phyloP scores from a whole-genome alignment of 257 asterid genomes.

The Nicotiana otophora region DNA sequence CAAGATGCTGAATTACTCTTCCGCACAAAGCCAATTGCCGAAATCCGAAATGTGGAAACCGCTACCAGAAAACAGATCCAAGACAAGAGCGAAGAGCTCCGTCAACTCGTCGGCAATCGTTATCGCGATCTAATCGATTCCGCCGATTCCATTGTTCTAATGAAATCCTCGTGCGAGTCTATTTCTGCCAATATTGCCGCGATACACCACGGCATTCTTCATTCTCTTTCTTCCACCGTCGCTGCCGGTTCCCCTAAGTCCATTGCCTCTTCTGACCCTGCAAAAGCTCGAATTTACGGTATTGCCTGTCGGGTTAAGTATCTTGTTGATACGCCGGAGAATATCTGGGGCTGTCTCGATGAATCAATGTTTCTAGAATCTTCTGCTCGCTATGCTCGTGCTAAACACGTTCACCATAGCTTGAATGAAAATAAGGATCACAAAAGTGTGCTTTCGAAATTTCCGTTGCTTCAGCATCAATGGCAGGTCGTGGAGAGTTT shows the following conservation, averaged over 20 bases:
- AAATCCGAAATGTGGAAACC: constrained; percentile 80
- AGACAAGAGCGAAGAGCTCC: constrained; percentile 91
- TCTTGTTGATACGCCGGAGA: constrained; percentile 96
- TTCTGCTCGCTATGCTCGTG: constrained; percentile 84
- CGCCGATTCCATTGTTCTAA: constrained; percentile 84
- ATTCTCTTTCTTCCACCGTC: constrained; percentile 60
- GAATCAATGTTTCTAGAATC: constrained; percentile 91
- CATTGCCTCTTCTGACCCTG: constrained; percentile 35
- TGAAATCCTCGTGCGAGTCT: constrained; percentile 86
- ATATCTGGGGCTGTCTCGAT: constrained; percentile 97
- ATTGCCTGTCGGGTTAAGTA: constrained; percentile 96
- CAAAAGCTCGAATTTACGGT: constrained; percentile 61
- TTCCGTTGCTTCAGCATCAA: constrained; percentile 95
- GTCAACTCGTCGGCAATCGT: constrained; percentile 87
- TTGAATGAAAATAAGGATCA: constrained; percentile 43
- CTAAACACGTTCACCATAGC: constrained; percentile 73
- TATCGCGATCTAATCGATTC: constrained; percentile 98
- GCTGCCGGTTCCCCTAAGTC: constrained; percentile 50
- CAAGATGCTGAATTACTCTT: constrained; percentile 90
- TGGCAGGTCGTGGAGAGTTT: constrained; percentile 96
- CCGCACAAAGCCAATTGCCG: constrained; percentile 83
- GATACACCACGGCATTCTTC: constrained; percentile 52
- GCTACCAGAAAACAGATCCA: constrained; percentile 88
- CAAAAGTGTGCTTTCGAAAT: constrained; percentile 56
- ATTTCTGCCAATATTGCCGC: constrained; percentile 69